Conservation (phyloP, 73 alveolate genomes). For the Paramecium octaurelia region DNA sequence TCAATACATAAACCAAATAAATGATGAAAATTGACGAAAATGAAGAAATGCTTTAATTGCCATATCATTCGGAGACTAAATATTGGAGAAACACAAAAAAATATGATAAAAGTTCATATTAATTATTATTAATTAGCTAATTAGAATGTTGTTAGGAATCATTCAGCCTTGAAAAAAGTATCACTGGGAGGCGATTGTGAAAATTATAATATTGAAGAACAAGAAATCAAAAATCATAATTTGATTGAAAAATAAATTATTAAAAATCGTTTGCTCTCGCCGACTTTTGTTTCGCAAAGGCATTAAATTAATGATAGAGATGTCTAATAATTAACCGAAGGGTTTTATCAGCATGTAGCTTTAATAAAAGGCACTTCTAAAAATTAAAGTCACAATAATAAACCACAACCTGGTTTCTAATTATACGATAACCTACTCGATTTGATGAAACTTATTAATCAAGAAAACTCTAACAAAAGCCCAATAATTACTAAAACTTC, state of each 20-base stretch:
- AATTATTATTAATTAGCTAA: not conserved
- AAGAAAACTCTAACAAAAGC: not conserved
- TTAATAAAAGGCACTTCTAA: not conserved
- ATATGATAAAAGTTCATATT: not conserved
- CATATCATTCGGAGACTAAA: slow-evolving; percentile 7
- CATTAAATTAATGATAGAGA: slow-evolving; percentile 1
- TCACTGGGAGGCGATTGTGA: not conserved
- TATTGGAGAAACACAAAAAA: slow-evolving; percentile 50
- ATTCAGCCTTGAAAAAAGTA: slow-evolving; percentile 30
- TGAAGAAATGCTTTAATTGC: not conserved
- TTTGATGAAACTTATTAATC: not conserved
- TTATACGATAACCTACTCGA: not conserved
- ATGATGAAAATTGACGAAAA: slow-evolving; percentile 43
- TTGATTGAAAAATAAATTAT: slow-evolving; percentile 28
- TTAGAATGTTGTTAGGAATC: slow-evolving; percentile 21
- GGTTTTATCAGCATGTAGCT: not conserved
- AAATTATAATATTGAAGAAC: slow-evolving; percentile 2
- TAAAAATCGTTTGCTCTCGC: not conserved
- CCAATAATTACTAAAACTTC: not conserved
- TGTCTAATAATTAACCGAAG: slow-evolving; percentile 12
- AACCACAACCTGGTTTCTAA: not conserved
- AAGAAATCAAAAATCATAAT: not conserved
- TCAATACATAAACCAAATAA: not conserved
- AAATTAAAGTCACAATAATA: not conserved
- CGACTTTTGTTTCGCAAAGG: not conserved